A percentile compares a stretch with the other conserved stretches of the same genome.
These are phyloP conservation scores for Oryza brachyantha DNA, from an alignment of 176 grass and related monocot genomes.

Conservation along the genomic window DNA sequence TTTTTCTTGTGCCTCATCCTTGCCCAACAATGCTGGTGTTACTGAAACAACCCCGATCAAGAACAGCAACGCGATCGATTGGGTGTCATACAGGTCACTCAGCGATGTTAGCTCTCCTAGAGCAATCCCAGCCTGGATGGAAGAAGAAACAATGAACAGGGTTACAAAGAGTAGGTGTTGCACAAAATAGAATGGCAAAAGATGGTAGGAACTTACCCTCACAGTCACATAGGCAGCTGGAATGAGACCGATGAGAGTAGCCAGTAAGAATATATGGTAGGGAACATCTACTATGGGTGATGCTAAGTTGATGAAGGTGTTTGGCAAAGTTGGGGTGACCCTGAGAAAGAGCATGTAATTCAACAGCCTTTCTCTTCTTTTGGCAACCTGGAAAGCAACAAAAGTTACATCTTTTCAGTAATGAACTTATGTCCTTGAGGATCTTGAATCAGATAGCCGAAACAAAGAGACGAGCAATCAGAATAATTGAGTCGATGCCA, in stretches of 20 bases:
- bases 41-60: slow-evolving; percentile 88
- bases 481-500: background rate
- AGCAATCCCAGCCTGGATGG: slow-evolving; percentile 86
- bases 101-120: slow-evolving; percentile 80
- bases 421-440: background rate
- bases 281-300: slow-evolving; percentile 97
- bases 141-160: background rate
- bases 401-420: slow-evolving; percentile 18
- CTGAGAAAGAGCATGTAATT: slow-evolving; percentile 98
- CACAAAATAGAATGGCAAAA: background rate
- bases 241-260: slow-evolving; percentile 80
- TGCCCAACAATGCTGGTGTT: slow-evolving; percentile 72
- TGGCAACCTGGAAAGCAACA: slow-evolving; percentile 64
- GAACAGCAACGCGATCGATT: slow-evolving; percentile 79
- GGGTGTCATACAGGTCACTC: slow-evolving; percentile 89
- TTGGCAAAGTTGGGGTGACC: slow-evolving; percentile 95
- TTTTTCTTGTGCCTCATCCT: slow-evolving; percentile 59
- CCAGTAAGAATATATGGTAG: slow-evolving; percentile 84
- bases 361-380: slow-evolving; percentile 91
- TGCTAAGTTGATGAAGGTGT: slow-evolving; percentile 98
- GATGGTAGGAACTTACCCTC: slow-evolving; percentile 45
- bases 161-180: background rate
- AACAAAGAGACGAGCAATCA: slow-evolving; percentile 1
- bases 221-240: slow-evolving; percentile 93
- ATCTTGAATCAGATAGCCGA: slow-evolving; percentile 6